A percentile compares a stretch with the other conserved stretches of the same genome.
phyloP scores from a whole-genome alignment of 2,329 filamentous ascomycete genomes.

The Beauveria sp. region DNA sequence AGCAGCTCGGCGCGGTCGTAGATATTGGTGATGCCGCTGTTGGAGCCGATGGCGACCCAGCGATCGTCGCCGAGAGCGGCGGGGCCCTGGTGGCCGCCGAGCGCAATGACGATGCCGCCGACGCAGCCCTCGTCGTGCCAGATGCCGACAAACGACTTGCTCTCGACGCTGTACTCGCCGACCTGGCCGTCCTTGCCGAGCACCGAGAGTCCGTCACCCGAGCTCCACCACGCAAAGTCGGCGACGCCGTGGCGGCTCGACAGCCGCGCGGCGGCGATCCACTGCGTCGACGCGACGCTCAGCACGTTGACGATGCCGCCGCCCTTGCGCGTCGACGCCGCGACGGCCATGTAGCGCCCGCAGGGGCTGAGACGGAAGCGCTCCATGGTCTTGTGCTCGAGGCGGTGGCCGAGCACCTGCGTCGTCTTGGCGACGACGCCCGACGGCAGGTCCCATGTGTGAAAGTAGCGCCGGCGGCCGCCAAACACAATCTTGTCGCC shows the following conservation, averaged over 20 bases:
- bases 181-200: constrained; percentile 82
- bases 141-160: constrained; percentile 62
- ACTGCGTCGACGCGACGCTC: constrained; percentile 73
- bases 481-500: constrained; percentile 82
- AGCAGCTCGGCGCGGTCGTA: constrained; percentile 73
- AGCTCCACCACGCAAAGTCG: constrained; percentile 89
- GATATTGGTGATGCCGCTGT: constrained; percentile 82
- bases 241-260: constrained; percentile 77
- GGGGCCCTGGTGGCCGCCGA: constrained; percentile 64
- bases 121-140: constrained; percentile 90
- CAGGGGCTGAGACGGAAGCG: constrained; percentile 80
- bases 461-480: constrained; percentile 83
- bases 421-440: constrained; percentile 78
- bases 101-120: constrained; percentile 71
- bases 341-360: constrained; percentile 76
- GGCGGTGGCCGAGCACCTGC: constrained; percentile 63
- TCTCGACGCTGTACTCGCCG: constrained; percentile 73
- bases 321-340: constrained; percentile 73
- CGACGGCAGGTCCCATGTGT: constrained; percentile 81
- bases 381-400: constrained; percentile 88
- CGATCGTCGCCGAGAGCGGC: constrained; percentile 64
- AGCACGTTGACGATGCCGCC: constrained; percentile 85
- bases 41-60: constrained; percentile 84
- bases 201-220: constrained; percentile 73
- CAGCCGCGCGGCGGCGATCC: constrained; percentile 74